Evolutionary conservation across 2,329 filamentous ascomycete species (phyloP), one percentile per base, ranked within the genome.

Genomic region (Plenodomus tracheiphilus): DNA sequence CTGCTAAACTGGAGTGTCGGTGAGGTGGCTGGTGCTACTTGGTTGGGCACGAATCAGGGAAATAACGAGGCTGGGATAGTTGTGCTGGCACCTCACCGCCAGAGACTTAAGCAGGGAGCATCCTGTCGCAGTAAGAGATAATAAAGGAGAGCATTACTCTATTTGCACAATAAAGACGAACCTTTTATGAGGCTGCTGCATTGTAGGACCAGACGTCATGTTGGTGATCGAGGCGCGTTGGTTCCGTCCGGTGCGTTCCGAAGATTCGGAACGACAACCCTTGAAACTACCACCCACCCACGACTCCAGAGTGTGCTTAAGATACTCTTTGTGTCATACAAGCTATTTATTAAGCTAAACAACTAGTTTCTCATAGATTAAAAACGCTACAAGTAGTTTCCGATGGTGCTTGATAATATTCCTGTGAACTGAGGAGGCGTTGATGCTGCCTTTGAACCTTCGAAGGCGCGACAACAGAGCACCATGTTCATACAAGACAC

Each of bases 41-140:
- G 45, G 40, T 20, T 43, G 28, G 28, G 28, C 28, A 46, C 53
- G 46, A 58, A 54, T 62, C 54, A 58, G 49, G 53, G 56, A 66
- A 71, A 59, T 68, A 49, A 55, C 64, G 67, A 58, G 68, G 68
- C 63, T 70, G 68, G 68, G 61, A 32, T 25, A 10, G 28, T 56
- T 70, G 66, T 49, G 59, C 56, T 65, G 58, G 61, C 60, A 51
- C 44, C 47, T 61, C 59, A 61, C 54, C 53, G 58, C 52, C 55
- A 51, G 46, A 46, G 45, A 43, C 28, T 41, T 42, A 41, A 42
- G 15, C 56, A 57, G 38, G 55, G 46, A 17, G 35, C 56, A 61
- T 58, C 43, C 52, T 54, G 41, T 48, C 22, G 32, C 18, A 10
- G 13, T 15, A 4, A 11, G 11, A 15, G 15, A 6, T 15, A 32